Evolutionary conservation across 208 protist genomes (phyloP).

Genomic region (Crithidia bombi): DNA sequence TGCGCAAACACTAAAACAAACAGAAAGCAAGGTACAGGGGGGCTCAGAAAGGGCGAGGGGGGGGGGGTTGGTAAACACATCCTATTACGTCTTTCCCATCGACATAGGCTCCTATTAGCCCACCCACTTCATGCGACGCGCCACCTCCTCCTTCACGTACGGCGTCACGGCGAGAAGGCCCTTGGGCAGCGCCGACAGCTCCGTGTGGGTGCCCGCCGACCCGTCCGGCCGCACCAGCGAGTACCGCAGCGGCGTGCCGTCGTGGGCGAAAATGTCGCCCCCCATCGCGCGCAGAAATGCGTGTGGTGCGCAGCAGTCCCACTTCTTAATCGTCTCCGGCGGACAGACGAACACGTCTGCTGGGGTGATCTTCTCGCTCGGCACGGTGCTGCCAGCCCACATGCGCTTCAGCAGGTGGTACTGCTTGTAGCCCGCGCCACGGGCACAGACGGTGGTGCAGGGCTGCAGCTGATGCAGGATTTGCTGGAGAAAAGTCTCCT

Average conservation of each 20-base stretch:
- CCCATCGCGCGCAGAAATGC: conserved; percentile 67
- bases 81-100: background rate
- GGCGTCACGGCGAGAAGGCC: conserved; percentile 46
- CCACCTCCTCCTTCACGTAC: conserved; percentile 34
- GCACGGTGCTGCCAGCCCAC: conserved; percentile 15
- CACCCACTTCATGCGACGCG: conserved; percentile 44
- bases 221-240: conserved; percentile 6
- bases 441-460: conserved; percentile 17
- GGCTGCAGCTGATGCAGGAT: conserved; percentile 38
- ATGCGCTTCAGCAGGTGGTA: conserved; percentile 46
- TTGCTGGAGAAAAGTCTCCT: conserved; percentile 34
- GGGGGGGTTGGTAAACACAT: too few relatives aligned
- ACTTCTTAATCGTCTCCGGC: conserved; percentile 60
- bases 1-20: too few relatives aligned
- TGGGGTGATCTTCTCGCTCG: background rate
- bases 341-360: conserved; percentile 74
- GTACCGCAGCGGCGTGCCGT: conserved; percentile 51
- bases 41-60: too few relatives aligned
- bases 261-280: conserved; percentile 51
- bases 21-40: too few relatives aligned
- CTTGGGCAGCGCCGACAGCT: conserved; percentile 33
- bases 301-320: conserved; percentile 82
- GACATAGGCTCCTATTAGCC: background rate
- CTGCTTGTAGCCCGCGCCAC: conserved; percentile 66
- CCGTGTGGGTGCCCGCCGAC: background rate